phyloP scores from a whole-genome alignment of 495 filamentous ascomycete species.

The Tuber aestivum region DNA sequence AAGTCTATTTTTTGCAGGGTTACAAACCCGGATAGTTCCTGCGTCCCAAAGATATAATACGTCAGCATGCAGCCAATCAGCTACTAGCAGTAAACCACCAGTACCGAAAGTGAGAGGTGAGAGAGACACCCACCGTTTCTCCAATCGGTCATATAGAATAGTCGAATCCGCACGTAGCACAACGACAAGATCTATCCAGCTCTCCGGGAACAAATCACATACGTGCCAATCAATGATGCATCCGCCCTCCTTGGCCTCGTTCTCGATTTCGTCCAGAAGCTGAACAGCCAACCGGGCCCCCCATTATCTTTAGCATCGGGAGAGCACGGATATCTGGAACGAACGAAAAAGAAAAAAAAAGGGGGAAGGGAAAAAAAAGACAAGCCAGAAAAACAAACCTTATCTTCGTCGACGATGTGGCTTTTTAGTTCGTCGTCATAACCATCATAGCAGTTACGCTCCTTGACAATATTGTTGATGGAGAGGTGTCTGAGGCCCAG shows the following conservation, averaged over 20 bases:
- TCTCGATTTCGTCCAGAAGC: constrained; percentile 84
- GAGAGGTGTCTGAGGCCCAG: constrained; percentile 69
- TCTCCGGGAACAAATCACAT: constrained; percentile 88
- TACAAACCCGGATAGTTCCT: constrained; percentile 37
- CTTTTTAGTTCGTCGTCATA: constrained; percentile 77
- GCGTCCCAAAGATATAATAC: neutral
- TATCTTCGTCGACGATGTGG: constrained; percentile 96
- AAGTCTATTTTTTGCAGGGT: neutral
- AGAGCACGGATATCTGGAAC: constrained; percentile 7
- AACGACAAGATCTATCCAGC: constrained; percentile 92
- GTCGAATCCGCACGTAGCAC: constrained; percentile 76
- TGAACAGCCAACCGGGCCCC: constrained; percentile 41
- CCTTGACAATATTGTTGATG: constrained; percentile 87
- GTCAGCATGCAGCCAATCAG: neutral
- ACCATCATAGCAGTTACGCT: constrained; percentile 71
- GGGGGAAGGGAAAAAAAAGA: constrained; percentile 26
- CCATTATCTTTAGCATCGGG: constrained; percentile 5
- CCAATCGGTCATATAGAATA: constrained; percentile 77
- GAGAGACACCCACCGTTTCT: constrained; percentile 53
- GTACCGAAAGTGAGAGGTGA: neutral
- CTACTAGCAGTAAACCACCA: neutral
- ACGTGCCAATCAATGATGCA: constrained; percentile 97
- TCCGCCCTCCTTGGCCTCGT: constrained; percentile 71
- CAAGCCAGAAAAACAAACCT: constrained; percentile 50
- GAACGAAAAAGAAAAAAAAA: constrained; percentile 18